These are phyloP conservation scores for Senna siamea DNA, from an alignment of 306 rosid genomes.

Conservation along the genomic window DNA sequence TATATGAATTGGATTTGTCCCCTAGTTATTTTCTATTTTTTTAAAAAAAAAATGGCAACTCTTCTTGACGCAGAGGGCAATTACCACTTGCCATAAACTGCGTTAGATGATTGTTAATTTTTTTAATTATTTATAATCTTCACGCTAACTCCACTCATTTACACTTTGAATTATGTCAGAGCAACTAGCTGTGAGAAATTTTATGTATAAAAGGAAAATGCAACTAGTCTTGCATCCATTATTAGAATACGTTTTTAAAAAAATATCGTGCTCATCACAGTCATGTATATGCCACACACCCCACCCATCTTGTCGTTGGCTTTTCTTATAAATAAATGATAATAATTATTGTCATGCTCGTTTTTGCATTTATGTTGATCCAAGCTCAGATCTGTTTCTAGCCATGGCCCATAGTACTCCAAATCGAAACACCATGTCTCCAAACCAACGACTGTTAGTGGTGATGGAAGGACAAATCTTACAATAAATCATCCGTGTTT, in stretches of 20 bases:
- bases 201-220: background rate
- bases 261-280: background rate
- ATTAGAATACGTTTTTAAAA: background rate
- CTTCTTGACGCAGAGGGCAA: background rate
- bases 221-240: background rate
- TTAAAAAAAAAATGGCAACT: too few relatives aligned
- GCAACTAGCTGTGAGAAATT: background rate
- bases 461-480: constrained; percentile 7
- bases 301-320: background rate
- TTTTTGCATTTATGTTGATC: constrained; percentile 37
- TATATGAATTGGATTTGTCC: too few relatives aligned
- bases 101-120: background rate
- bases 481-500: background rate
- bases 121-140: background rate
- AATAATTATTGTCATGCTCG: background rate
- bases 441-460: background rate
- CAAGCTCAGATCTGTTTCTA: background rate
- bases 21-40: too few relatives aligned
- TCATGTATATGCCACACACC: background rate
- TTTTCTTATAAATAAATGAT: background rate
- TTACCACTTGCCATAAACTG: background rate
- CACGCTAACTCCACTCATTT: background rate
- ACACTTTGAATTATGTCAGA: background rate
- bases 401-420: background rate
- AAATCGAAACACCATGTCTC: background rate